A percentile compares a stretch with the other conserved stretches of the same genome.
Evolutionary conservation across 2,329 filamentous ascomycete species (phyloP).

Genomic region (Myriangium duriaei): DNA sequence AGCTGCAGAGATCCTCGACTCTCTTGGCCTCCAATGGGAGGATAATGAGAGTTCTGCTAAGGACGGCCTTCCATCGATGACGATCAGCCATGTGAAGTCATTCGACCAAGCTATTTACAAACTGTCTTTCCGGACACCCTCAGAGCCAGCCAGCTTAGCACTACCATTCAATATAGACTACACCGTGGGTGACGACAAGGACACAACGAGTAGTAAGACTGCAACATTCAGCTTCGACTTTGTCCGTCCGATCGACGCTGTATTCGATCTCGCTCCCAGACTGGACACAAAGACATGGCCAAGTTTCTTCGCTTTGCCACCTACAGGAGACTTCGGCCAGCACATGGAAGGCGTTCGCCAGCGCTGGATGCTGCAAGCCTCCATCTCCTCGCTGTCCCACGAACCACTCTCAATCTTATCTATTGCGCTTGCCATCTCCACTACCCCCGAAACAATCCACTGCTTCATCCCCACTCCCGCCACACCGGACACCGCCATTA

Average conservation of each 20-base stretch:
- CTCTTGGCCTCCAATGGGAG: constrained; percentile 16
- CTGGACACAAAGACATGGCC: constrained; percentile 74
- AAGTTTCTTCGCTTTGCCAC: constrained; percentile 57
- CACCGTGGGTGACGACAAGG: constrained; percentile 62
- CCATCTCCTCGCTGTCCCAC: constrained; percentile 61
- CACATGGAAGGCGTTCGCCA: constrained; percentile 56
- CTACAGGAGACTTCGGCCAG: constrained; percentile 17
- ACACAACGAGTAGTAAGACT: constrained; percentile 68
- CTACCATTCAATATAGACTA: constrained; percentile 66
- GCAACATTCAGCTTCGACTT: constrained; percentile 58
- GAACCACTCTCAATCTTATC: constrained; percentile 51
- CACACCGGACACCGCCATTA: neutral
- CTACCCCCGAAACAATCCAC: constrained; percentile 48
- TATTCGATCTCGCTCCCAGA: constrained; percentile 73
- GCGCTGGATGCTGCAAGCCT: constrained; percentile 65
- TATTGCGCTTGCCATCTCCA: constrained; percentile 49
- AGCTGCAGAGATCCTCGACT: constrained; percentile 5
- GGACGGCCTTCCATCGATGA: constrained; percentile 3
- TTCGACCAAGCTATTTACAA: neutral
- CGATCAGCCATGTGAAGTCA: constrained; percentile 1
- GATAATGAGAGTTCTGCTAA: constrained; percentile 18
- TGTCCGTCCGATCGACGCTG: constrained; percentile 78
- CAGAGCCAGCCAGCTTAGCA: constrained; percentile 46
- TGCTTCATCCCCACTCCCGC: constrained; percentile 30
- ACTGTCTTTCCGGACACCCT: constrained; percentile 25